Conservation (phyloP, 2,329 filamentous ascomycete species). For the Penicillium nordicum region DNA sequence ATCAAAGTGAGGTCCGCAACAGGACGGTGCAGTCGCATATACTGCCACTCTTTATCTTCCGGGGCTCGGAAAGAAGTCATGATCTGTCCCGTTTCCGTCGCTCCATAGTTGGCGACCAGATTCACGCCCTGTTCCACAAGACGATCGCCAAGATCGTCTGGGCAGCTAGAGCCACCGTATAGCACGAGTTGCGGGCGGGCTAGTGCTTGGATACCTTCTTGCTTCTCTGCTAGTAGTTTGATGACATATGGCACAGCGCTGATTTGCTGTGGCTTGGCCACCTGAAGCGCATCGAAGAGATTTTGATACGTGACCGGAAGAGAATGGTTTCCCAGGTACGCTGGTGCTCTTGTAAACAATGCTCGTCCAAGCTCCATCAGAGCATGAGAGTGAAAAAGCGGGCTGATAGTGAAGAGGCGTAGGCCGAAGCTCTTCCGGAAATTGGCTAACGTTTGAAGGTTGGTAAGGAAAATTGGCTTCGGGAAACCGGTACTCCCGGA, state of each 20-base stretch:
- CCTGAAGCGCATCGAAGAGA: slow-evolving; percentile 36
- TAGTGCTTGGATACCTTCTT: slow-evolving; percentile 51
- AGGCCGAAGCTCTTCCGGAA: slow-evolving; percentile 45
- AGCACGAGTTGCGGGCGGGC: slow-evolving; percentile 50
- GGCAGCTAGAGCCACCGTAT: slow-evolving; percentile 56
- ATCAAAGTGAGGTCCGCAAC: slow-evolving; percentile 44
- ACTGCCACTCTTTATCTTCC: slow-evolving; percentile 60
- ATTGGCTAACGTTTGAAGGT: slow-evolving; percentile 50
- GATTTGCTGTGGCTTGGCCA: slow-evolving; percentile 37
- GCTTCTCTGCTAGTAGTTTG: slow-evolving; percentile 58
- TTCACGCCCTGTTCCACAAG: slow-evolving; percentile 52
- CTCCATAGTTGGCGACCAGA: slow-evolving; percentile 43
- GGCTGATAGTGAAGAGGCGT: slow-evolving; percentile 52
- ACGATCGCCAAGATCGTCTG: slow-evolving; percentile 56
- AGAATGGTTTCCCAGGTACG: slow-evolving; percentile 54
- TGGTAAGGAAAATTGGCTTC: slow-evolving; percentile 59
- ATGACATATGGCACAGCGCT: slow-evolving; percentile 62
- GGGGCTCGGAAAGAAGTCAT: slow-evolving; percentile 57
- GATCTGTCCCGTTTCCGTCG: slow-evolving; percentile 59
- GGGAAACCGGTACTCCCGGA: slow-evolving; percentile 60
- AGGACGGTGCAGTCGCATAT: slow-evolving; percentile 46
- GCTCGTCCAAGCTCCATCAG: slow-evolving; percentile 53
- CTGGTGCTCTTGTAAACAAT: slow-evolving; percentile 49
- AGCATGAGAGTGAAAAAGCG: slow-evolving; percentile 59
- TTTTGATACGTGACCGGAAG: slow-evolving; percentile 53